Evolutionary conservation across 257 asterid genomes (phyloP).

Genomic region (Nicotiana knightiana): DNA sequence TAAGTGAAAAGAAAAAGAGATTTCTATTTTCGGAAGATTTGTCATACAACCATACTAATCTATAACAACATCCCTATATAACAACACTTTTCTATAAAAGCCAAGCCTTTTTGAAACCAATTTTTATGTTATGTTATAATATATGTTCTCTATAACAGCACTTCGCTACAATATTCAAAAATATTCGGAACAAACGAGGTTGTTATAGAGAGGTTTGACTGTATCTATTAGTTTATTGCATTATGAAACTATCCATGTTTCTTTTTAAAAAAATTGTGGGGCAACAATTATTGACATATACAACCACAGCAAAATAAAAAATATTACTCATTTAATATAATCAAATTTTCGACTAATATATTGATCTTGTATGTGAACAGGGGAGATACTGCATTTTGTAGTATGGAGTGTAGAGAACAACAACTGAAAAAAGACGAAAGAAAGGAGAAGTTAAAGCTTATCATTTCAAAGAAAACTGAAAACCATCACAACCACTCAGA

Average conservation of each 20-base stretch:
- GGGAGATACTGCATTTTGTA: conserved; percentile 46
- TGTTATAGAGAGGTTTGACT: too few relatives aligned
- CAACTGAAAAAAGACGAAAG: conserved; percentile 32
- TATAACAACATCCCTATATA: too few relatives aligned
- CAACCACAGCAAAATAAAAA: background rate
- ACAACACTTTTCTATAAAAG: too few relatives aligned
- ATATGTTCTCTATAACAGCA: too few relatives aligned
- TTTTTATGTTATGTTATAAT: too few relatives aligned
- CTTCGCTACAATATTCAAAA: too few relatives aligned
- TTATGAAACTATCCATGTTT: background rate
- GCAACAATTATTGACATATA: background rate
- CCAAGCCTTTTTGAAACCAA: too few relatives aligned
- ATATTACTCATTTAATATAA: background rate
- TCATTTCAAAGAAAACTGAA: conserved; percentile 8
- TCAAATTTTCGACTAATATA: background rate
- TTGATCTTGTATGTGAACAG: conserved; percentile 3
- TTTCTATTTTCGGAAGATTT: too few relatives aligned
- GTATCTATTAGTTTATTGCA: background rate
- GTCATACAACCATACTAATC: too few relatives aligned
- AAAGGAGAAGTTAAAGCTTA: conserved; percentile 14
- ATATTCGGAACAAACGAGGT: too few relatives aligned
- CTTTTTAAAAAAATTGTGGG: background rate
- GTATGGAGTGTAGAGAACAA: conserved; percentile 43
- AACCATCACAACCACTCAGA: conserved; percentile 16
- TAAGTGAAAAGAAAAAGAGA: too few relatives aligned